Percentiles rank a stretch among this genome's conserved stretches.
Evolutionary conservation across 495 filamentous ascomycete species (phyloP).

Genomic region (Xylaria grammica): DNA sequence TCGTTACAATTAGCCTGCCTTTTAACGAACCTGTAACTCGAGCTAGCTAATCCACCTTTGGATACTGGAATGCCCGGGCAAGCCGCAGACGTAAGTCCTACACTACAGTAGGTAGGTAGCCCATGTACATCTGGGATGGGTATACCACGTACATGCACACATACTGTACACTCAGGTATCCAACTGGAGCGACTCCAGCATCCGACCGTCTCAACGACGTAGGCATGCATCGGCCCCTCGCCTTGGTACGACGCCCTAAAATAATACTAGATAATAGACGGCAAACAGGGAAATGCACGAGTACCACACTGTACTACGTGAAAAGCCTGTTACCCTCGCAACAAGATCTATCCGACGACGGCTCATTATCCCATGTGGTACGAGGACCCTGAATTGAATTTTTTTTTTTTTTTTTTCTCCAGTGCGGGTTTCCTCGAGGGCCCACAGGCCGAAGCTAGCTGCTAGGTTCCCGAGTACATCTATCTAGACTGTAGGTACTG

Average conservation of each 20-base stretch:
- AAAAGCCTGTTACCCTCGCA: neutral
- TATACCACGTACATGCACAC: neutral
- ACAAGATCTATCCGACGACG: neutral
- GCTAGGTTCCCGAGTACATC: neutral
- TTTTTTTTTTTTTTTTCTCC: neutral
- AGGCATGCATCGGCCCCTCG: neutral
- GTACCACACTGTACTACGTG: neutral
- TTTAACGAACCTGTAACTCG: constrained; percentile 5
- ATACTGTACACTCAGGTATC: too few species aligned
- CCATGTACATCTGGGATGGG: neutral
- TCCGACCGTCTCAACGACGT: too few species aligned
- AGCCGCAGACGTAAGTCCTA: constrained; percentile 2
- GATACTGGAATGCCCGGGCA: constrained; percentile 5
- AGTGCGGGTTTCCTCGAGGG: neutral
- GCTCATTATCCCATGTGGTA: neutral
- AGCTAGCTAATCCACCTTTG: neutral
- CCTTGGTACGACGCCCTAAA: neutral
- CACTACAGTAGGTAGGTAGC: neutral
- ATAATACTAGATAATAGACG: neutral
- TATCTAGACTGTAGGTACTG: too few species aligned
- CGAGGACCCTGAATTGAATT: neutral
- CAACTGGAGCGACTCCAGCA: too few species aligned
- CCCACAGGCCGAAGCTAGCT: neutral
- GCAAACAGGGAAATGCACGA: neutral
- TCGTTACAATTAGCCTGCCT: constrained; percentile 12